These are phyloP conservation scores for Erythrobasidium yunnanense DNA, from an alignment of 768 basidiomycete species.

Conservation along the genomic window DNA sequence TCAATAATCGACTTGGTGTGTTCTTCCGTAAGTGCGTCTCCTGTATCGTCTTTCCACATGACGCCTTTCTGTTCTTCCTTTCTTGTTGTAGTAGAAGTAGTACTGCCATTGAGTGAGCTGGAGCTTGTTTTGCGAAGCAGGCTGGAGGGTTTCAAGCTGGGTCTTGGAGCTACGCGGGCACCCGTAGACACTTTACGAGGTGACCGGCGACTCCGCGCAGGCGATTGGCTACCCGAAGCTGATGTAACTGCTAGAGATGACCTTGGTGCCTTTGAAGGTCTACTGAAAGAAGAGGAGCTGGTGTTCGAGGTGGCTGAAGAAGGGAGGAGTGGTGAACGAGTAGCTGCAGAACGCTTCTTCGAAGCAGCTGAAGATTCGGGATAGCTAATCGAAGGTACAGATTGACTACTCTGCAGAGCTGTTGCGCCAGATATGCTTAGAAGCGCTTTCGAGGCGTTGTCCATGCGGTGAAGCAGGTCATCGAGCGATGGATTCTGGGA, in stretches of 20 bases:
- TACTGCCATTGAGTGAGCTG: not conserved
- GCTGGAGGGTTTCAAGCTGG: not conserved
- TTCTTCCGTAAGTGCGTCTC: slow-evolving; percentile 21
- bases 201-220: not conserved
- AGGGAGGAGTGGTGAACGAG: not conserved
- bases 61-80: slow-evolving; percentile 19
- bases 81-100: no score
- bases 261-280: no score
- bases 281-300: no score
- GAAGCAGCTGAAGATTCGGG: not conserved
- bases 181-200: not conserved
- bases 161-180: not conserved
- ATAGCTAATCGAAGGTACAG: no score
- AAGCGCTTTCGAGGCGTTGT: no score
- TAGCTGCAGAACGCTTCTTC: not conserved
- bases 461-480: no score
- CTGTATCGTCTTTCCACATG: slow-evolving; percentile 21
- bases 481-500: no score
- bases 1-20: slow-evolving; percentile 17
- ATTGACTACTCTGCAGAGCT: no score
- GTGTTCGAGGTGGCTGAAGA: no score
- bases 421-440: no score
- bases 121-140: not conserved
- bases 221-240: no score
- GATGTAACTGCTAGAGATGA: no score